Percentiles rank a stretch among this genome's conserved stretches.
phyloP scores from a whole-genome alignment of 2,329 filamentous ascomycete genomes.

The Stagonosporopsis tanaceti region DNA sequence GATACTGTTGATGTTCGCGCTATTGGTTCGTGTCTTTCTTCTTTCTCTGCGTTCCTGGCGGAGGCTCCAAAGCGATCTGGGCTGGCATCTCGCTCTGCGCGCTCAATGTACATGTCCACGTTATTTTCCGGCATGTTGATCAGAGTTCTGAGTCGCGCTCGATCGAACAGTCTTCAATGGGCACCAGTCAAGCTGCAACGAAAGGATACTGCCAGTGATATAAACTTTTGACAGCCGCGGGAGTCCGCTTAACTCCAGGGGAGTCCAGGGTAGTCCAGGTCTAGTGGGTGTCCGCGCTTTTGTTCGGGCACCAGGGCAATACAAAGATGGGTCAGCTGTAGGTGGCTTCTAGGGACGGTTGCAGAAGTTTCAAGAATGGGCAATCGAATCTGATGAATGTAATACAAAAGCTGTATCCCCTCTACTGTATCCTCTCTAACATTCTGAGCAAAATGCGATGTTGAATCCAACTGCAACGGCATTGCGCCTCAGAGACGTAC shows the following conservation, averaged over 20 bases:
- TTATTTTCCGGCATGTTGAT: constrained; percentile 61
- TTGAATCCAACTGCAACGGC: background rate
- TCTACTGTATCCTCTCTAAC: background rate
- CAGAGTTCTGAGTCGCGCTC: constrained; percentile 2
- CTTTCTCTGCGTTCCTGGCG: constrained; percentile 48
- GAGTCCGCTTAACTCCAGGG: constrained; percentile 9
- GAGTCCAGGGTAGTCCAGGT: background rate
- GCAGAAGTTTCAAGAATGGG: background rate
- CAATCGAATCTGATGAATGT: background rate
- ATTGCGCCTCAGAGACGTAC: constrained; percentile 12
- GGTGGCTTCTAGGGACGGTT: background rate
- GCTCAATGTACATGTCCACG: constrained; percentile 56
- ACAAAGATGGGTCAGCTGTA: constrained; percentile 9
- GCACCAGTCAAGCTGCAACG: background rate
- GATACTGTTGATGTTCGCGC: constrained; percentile 66
- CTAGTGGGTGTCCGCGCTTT: constrained; percentile 23
- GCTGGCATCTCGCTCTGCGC: constrained; percentile 64
- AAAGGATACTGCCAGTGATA: constrained; percentile 7
- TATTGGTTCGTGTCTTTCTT: constrained; percentile 57
- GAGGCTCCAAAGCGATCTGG: constrained; percentile 46
- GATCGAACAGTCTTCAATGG: constrained; percentile 2
- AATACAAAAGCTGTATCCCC: background rate
- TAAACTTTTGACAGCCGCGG: constrained; percentile 2
- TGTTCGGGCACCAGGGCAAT: constrained; percentile 3
- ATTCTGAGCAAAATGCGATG: constrained; percentile 5